Evolutionary conservation across 2,329 filamentous ascomycete species (phyloP), one percentile per base, ranked within the genome.

Genomic region (Pezicula neosporulosa): DNA sequence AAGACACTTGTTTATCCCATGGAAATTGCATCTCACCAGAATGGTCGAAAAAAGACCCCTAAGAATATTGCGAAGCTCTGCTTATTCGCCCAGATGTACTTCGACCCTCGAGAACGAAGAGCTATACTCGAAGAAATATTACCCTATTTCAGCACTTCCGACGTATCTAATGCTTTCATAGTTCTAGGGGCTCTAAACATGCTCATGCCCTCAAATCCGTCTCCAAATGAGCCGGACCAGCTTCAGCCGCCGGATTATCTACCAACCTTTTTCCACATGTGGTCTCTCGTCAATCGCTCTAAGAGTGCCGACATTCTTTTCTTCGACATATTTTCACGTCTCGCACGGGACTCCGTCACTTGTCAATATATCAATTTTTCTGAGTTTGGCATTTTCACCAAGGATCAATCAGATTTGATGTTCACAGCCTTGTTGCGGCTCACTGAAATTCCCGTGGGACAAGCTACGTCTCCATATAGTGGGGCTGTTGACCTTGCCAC

Each of bases 241-340:
- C 82, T 96, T n/a, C 85, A 91, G 60, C 93, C 94, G 1, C 86
- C 92, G 59, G 85, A 93, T 64, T 93, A 95, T 63, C 74, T 97
- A 35, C 94, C 94, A 3, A 96, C 93, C 0, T 87, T 96, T 61
- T 99, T 99, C 75, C 94, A 99, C 68, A 73, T 97, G 1, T 99
- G 94, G 94, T 94, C 92, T 1, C 77, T 97, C 39, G 85, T 97
- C 59, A 94, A 90, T 60, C 81, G 95, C 47, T 97, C 93, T 1
- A 94, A 90, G 69, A 80, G 85, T 3, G 87, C 94, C 55, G 94
- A 99, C 68, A 82, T 89, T 52, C 87, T 87, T 56, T 92, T 96
- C 63, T 81, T 97, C 57, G 94, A 99, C 69, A 81, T 96, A 30
- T 82, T 96, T 56, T 97, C 94, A 12, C 81, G 94, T 48, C 75